Evolutionary conservation across 2,329 filamentous ascomycete species (phyloP), one percentile per base, ranked within the genome.

Genomic region (Chaetomium sp.): DNA sequence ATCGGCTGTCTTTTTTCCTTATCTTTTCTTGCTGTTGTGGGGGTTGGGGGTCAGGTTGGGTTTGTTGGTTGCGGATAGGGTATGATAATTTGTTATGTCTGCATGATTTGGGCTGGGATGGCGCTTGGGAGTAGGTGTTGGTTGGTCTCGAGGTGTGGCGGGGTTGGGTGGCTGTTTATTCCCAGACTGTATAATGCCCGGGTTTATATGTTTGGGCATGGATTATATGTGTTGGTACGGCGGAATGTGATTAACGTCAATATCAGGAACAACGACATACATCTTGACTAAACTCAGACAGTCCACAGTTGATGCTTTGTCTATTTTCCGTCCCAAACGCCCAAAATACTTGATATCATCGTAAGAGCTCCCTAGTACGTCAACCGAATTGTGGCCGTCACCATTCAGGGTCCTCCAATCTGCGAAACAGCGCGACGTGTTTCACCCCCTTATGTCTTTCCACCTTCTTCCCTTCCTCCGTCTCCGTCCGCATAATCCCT

Each of bases 381-480:
- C n/a, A n/a, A n/a, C n/a, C n/a, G n/a, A n/a, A n/a, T n/a, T 27
- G 2, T 27, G 3, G 19, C 19, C 19, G 2, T 59, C 51, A 60
- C 60, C 60, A 61, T 11, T 40, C 53, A 48, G 90, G 91, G 74
- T 96, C 87, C 67, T 88, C 85, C 59, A 86, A 73, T 60, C 94
- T 84, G 67, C 87, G 81, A 70, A 94, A 99, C 49, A 95, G 82
- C 42, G 91, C 92, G 48, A 97, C 87, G 72, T 88, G 95, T 73
- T 97, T 99, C 68, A 84, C 82, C 0, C 94, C 94, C 43, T 88
- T 84, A 72, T 97, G 96, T 68, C 94, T 82, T 64, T 85, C 83
- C 11, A 99, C 94, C 75, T 99, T 99, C 77, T 96, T 96, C 37
- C 91, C 90, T 75, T 99, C 95, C 71, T 99, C 94, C 3, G 95